Percentiles rank a stretch among this genome's conserved stretches.
These are phyloP conservation scores for Discostella pseudostelligera DNA, from an alignment of 108 stramenopile genomes.

Conservation along the genomic window DNA sequence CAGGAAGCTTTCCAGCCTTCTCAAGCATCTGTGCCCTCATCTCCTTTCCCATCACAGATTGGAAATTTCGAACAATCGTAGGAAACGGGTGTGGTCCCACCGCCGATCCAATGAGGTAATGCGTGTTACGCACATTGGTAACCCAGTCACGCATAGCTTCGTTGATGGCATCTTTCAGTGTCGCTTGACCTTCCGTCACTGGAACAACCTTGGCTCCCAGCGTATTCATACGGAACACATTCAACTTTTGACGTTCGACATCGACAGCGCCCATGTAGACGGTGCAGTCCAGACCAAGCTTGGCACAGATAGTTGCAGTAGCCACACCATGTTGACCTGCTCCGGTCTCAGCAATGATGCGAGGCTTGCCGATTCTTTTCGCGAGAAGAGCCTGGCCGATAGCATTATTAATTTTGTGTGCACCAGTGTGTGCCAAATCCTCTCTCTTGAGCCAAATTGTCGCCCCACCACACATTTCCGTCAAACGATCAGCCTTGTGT, in stretches of 20 bases:
- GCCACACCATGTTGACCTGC: conserved; percentile 98
- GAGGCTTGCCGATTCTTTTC: conserved; percentile 93
- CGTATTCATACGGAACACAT: conserved; percentile 97
- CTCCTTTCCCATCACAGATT: conserved; percentile 88
- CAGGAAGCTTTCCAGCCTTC: conserved; percentile 90
- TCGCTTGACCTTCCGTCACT: conserved; percentile 86
- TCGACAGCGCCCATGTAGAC: conserved; percentile 98
- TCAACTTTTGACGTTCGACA: conserved; percentile 93
- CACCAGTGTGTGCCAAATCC: conserved; percentile 96
- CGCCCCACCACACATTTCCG: conserved; percentile 88
- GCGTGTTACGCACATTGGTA: conserved; percentile 93
- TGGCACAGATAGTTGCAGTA: conserved; percentile 96
- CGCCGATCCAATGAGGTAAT: conserved; percentile 96
- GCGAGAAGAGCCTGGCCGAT: conserved; percentile 95
- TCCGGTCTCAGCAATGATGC: conserved; percentile 98
- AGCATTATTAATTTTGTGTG: conserved; percentile 98
- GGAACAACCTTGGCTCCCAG: conserved; percentile 95
- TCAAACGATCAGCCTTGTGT: conserved; percentile 89
- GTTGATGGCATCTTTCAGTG: conserved; percentile 97
- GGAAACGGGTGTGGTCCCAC: conserved; percentile 98
- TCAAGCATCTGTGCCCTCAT: conserved; percentile 83
- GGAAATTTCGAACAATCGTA: conserved; percentile 95
- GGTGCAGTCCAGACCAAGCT: conserved; percentile 91
- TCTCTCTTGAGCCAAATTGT: conserved; percentile 97
- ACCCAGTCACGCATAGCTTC: conserved; percentile 99